phyloP scores from a whole-genome alignment of 176 grass and related monocot genomes.

The Lolium multiflorum region DNA sequence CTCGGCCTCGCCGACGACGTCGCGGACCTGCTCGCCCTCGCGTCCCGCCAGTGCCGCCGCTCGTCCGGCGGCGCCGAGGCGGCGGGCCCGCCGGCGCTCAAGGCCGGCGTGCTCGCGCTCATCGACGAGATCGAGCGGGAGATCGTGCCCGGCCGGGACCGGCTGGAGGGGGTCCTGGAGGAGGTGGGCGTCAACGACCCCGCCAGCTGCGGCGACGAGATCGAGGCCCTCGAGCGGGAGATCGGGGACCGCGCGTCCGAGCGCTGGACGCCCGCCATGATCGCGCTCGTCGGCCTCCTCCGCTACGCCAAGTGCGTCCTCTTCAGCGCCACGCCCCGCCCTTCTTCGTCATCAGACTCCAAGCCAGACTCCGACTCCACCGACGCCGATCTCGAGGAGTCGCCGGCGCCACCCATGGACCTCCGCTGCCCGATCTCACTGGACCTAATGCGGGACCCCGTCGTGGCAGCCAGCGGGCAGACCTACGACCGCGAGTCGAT shows the following conservation, averaged over 20 bases:
- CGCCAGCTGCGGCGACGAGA: constrained; percentile 77
- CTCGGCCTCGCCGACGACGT: constrained; percentile 74
- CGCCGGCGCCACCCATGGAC: constrained; percentile 64
- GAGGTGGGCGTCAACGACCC: constrained; percentile 66
- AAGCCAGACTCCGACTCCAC: constrained; percentile 37
- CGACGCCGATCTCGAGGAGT: constrained; percentile 39
- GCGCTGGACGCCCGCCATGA: constrained; percentile 72
- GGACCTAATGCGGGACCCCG: constrained; percentile 87
- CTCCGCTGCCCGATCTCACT: constrained; percentile 96
- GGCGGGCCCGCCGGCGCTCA: constrained; percentile 48
- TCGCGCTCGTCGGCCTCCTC: constrained; percentile 80
- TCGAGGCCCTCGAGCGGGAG: constrained; percentile 83
- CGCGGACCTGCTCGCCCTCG: constrained; percentile 64
- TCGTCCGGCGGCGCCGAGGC: background rate
- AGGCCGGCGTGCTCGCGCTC: constrained; percentile 58
- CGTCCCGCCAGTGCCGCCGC: constrained; percentile 71
- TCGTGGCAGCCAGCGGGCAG: constrained; percentile 84
- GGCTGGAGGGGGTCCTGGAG: constrained; percentile 62
- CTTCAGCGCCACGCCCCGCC: constrained; percentile 69
- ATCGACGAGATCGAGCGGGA: constrained; percentile 75
- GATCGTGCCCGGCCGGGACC: constrained; percentile 72
- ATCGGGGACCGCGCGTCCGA: constrained; percentile 77
- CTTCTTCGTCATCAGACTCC: constrained; percentile 45
- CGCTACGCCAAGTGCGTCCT: constrained; percentile 94
- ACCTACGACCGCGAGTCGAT: constrained; percentile 93